Conservation (phyloP, 495 filamentous ascomycete species). For the Tuber indicum region DNA sequence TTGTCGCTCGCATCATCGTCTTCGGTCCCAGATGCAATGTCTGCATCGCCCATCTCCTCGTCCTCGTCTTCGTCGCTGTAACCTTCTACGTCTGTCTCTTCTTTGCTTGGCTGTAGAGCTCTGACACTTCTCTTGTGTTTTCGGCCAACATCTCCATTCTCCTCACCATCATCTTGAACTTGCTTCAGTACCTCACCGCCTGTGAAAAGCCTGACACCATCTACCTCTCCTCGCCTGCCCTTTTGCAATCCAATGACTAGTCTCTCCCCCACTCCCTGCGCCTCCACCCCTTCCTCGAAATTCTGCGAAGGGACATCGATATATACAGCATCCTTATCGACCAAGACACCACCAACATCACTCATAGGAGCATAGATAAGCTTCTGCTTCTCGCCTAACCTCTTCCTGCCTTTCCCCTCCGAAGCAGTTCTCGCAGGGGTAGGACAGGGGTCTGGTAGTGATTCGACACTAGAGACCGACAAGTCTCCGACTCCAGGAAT, state of each 20-base stretch:
- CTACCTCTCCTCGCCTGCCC: slow-evolving; percentile 70
- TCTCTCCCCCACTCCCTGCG: slow-evolving; percentile 81
- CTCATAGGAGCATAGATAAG: slow-evolving; percentile 94
- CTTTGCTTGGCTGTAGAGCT: slow-evolving; percentile 53
- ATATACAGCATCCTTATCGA: slow-evolving; percentile 74
- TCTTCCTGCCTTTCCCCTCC: slow-evolving; percentile 68
- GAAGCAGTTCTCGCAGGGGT: slow-evolving; percentile 83
- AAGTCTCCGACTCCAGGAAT: slow-evolving; percentile 93
- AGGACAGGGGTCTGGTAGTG: slow-evolving; percentile 87
- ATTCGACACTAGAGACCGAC: slow-evolving; percentile 73
- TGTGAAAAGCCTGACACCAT: slow-evolving; percentile 75
- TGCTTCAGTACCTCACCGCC: slow-evolving; percentile 63
- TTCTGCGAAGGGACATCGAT: slow-evolving; percentile 68
- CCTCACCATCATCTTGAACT: slow-evolving; percentile 55
- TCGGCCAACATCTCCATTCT: slow-evolving; percentile 52
- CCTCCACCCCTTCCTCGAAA: slow-evolving; percentile 66
- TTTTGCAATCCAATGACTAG: slow-evolving; percentile 87
- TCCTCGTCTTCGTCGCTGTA: slow-evolving; percentile 51
- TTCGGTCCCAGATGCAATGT: slow-evolving; percentile 54
- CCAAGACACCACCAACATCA: slow-evolving; percentile 84
- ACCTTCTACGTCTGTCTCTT: slow-evolving; percentile 39
- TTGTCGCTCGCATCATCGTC: slow-evolving; percentile 50
- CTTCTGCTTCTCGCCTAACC: slow-evolving; percentile 92
- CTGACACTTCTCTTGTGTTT: slow-evolving; percentile 63
- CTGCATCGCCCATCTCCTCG: slow-evolving; percentile 53